phyloP scores from a whole-genome alignment of 2,329 filamentous ascomycete genomes.

The Podosphaera xanthii region DNA sequence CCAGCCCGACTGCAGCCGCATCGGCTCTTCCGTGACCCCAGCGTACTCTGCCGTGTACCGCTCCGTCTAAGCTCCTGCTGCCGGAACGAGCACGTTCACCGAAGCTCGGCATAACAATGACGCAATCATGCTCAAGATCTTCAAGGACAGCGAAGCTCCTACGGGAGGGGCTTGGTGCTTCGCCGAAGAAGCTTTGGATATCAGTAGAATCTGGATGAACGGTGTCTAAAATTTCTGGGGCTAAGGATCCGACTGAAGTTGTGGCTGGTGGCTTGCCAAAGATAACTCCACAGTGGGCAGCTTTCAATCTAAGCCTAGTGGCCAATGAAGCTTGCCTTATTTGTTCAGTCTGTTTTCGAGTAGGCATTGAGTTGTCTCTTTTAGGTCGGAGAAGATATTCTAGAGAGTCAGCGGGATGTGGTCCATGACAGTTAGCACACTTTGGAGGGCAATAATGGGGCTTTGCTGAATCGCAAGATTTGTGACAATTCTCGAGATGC shows the following conservation, averaged over 20 bases:
- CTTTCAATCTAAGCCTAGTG: neutral
- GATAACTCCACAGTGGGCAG: neutral
- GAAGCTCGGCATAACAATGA: no score
- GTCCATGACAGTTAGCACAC: neutral
- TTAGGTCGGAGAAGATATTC: neutral
- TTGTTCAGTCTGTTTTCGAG: neutral
- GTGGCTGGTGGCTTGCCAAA: neutral
- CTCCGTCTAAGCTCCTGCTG: no score
- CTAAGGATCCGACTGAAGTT: neutral
- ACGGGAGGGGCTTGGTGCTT: neutral
- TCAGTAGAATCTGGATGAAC: neutral
- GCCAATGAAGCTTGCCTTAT: neutral
- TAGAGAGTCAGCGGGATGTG: neutral
- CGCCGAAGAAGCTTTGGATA: neutral
- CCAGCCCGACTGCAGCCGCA: no score
- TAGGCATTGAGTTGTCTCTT: neutral
- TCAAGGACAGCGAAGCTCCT: neutral
- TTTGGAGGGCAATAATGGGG: neutral
- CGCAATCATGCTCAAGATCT: neutral
- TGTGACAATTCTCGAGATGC: neutral
- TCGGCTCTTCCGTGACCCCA: no score
- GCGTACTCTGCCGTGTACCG: no score
- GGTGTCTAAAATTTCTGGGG: neutral
- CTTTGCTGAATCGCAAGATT: neutral
- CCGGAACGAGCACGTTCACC: no score